Percentiles rank a stretch among this genome's conserved stretches.
Conservation (phyloP, 805 yeast genomes). For the Pichia membranifaciens region DNA sequence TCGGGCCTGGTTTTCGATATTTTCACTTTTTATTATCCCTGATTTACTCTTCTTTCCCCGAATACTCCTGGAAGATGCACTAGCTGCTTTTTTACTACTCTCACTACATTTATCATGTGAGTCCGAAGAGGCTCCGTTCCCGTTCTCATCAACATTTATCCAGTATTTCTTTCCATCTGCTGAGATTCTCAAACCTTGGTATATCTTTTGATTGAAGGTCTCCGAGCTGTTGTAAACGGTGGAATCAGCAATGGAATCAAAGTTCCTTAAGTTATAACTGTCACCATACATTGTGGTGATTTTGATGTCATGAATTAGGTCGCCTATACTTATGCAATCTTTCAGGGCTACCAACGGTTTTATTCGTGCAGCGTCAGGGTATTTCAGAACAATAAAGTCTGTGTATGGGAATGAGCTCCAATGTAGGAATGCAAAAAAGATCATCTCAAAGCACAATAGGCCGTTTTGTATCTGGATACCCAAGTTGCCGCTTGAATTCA, state of each 20-base stretch:
- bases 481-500: constrained; percentile 30
- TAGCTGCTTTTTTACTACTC: not conserved
- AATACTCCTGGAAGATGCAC: no score
- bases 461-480: constrained; percentile 68
- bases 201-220: constrained; percentile 60
- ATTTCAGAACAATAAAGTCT: constrained; percentile 55
- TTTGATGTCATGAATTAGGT: constrained; percentile 71
- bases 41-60: not conserved
- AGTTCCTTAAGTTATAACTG: constrained; percentile 71
- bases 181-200: constrained; percentile 77
- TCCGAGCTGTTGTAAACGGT: constrained; percentile 22
- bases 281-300: constrained; percentile 62
- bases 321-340: constrained; percentile 75
- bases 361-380: constrained; percentile 69
- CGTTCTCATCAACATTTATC: constrained; percentile 36
- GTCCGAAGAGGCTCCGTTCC: constrained; percentile 5
- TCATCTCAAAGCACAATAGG: constrained; percentile 73
- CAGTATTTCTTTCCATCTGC: constrained; percentile 82
- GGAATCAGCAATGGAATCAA: constrained; percentile 61
- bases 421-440: constrained; percentile 85
- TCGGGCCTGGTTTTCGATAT: constrained; percentile 1
- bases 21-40: not conserved
- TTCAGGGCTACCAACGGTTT: constrained; percentile 56
- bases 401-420: constrained; percentile 75
- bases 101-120: not conserved